Evolutionary conservation across 768 basidiomycete genomes (phyloP), one percentile per base, ranked within the genome.

Genomic region (Mycena pura): DNA sequence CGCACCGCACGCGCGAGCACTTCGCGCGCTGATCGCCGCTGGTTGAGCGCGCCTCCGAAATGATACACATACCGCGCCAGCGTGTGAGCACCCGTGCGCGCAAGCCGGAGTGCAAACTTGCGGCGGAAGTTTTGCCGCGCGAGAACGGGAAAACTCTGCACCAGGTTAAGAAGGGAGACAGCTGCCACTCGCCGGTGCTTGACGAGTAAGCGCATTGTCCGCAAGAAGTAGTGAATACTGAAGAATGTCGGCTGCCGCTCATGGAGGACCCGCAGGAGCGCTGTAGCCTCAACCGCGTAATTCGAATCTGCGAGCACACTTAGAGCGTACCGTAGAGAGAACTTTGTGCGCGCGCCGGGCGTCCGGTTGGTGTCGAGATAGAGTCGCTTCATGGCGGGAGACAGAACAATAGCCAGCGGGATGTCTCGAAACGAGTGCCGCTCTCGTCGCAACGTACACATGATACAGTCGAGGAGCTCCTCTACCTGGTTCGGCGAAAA

Each of bases 261-360:
- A 41, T 77, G 65, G 29, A 88, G 72, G 44, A 69, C 70, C 58
- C 79, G 71, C 39, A 86, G 71, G 24, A 86, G 64, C 39, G 72
- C 61, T 1, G 83, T 64, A 9, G 81, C 76, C 21, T 72, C 67
- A 0, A 67, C 62, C 9, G 80, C 72, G 41, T 80, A 75, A 11
- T 71, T 75, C 4, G 78, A 75, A 24, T 72, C 55, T 17, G 80
- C 69, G 73, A 83, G 66, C 54, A 80, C 69, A 27, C 68, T 68
- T 56, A 86, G 71, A 25, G 84, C 76, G 49, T 78, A 81, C 11
- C 83, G 79, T 31, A 87, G 68, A n/a, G 79, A 80, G 64, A 80
- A 79, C 53, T 81, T 82, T 60, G 70, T 58, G 8, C 63, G 57
- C 7, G 34, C 32, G 0, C 76, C 69, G 0, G 82, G 81, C 17